phyloP scores from a whole-genome alignment of 768 basidiomycete genomes.

The Tylopilus rubrobrunneus region DNA sequence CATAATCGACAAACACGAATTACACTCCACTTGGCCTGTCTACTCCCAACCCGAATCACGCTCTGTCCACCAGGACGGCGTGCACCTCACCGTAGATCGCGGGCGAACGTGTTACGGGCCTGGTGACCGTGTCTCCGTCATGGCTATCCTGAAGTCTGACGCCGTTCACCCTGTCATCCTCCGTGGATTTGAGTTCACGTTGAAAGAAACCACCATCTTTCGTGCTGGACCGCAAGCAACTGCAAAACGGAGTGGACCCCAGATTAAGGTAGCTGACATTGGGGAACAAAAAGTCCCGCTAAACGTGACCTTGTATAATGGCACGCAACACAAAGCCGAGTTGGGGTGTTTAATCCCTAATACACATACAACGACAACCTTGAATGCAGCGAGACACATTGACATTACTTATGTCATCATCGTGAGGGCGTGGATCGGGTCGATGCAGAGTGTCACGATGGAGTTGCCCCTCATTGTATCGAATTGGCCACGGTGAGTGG shows the following conservation, averaged over 20 bases:
- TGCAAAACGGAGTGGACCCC: conserved; percentile 55
- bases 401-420: conserved; percentile 78
- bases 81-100: conserved; percentile 74
- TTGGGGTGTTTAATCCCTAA: conserved; percentile 64
- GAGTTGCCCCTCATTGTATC: conserved; percentile 79
- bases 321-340: conserved; percentile 68
- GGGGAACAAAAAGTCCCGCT: conserved; percentile 70
- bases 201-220: conserved; percentile 76
- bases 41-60: conserved; percentile 77
- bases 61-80: conserved; percentile 59
- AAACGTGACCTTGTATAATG: conserved; percentile 71
- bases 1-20: conserved; percentile 88
- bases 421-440: conserved; percentile 75
- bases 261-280: conserved; percentile 50
- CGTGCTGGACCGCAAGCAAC: conserved; percentile 53
- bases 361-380: conserved; percentile 74
- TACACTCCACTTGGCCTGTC: conserved; percentile 91
- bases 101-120: conserved; percentile 80
- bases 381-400: conserved; percentile 79
- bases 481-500: conserved; percentile 76
- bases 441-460: conserved; percentile 58
- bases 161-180: conserved; percentile 64
- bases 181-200: conserved; percentile 77
- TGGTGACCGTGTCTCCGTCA: conserved; percentile 72
- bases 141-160: conserved; percentile 71